Base-by-base conservation (phyloP, 2,329 filamentous ascomycete genomes). In the Aspergillus brasiliensis region DNA sequence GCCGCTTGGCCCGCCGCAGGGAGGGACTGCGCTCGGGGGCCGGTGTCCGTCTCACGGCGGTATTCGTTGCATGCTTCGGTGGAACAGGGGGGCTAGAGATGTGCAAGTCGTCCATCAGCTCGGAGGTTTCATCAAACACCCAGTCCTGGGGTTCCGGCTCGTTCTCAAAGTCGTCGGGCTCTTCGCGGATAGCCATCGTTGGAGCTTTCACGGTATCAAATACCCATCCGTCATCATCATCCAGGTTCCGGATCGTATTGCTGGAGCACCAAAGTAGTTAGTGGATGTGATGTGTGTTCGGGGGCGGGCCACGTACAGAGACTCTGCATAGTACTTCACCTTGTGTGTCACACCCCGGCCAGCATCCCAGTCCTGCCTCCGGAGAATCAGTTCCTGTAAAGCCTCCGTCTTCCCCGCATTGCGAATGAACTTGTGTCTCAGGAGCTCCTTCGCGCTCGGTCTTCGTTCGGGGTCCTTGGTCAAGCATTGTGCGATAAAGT, bases 311-410 rank as follows among this genome's bases (percentile, higher is more conserved):
- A 37, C 83, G 72, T 75, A 85, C 82, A 98, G 82, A 3, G 94
- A 97, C 78, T 98, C 94, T 69, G 97, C 93, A 76, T 98, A 98
- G 77, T 94, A 96, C 69, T 91, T 90, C 1, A 89, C 85, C 69
- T 91, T 89, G 58, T 84, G 86, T 54, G 86, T 85, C 59, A 87
- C 83, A 62, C 86, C 88, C 65, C 87, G 86, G 64, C 88, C 87
- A 47, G 88, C 89, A 73, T 97, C 92, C 80, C 86, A 96, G 73
- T 90, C 87, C 70, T 94, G 91, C 71, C 89, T 90, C 62, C 91
- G 88, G 68, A 76, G 87, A 59, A 98, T 90, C 55, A 99, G 80
- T 73, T 97, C 93, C 71, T 96, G 91, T 60, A 99, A 79, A 3
- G 88, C 86, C 73, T 98, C 95, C 0, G 93, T 87, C 75, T 92